Conservation (phyloP, 2,329 filamentous ascomycete genomes). For the Xylaria digitata region DNA sequence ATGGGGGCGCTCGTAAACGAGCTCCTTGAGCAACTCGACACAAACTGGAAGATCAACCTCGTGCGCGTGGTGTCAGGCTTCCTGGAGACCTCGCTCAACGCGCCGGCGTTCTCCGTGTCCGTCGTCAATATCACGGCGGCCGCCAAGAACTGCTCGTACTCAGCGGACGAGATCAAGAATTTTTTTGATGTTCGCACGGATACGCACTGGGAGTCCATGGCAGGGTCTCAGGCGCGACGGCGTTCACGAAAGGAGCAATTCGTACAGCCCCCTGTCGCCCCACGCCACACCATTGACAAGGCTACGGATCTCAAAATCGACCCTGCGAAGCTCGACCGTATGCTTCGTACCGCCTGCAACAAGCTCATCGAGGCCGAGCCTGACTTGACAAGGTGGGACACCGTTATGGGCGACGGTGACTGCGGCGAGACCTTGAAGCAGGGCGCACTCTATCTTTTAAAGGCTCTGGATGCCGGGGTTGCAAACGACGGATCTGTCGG, state of each 20-base stretch:
- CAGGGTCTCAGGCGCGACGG: constrained; percentile 57
- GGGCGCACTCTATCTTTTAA: constrained; percentile 61
- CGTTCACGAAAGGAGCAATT: constrained; percentile 57
- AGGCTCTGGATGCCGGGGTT: constrained; percentile 56
- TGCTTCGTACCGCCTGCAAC: constrained; percentile 65
- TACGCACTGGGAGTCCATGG: constrained; percentile 65
- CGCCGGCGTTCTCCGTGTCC: constrained; percentile 76
- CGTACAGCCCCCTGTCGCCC: constrained; percentile 53
- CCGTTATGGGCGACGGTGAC: constrained; percentile 73
- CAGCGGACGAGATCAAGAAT: constrained; percentile 65
- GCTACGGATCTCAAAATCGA: constrained; percentile 63
- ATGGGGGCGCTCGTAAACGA: constrained; percentile 66
- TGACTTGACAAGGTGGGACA: constrained; percentile 72
- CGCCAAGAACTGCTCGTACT: constrained; percentile 58
- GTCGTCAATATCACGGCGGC: constrained; percentile 68
- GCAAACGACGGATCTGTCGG: constrained; percentile 60
- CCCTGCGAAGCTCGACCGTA: constrained; percentile 62
- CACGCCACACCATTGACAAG: constrained; percentile 53
- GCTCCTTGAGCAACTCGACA: constrained; percentile 61
- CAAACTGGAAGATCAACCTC: constrained; percentile 61
- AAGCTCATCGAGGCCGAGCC: constrained; percentile 68
- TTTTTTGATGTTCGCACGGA: constrained; percentile 74
- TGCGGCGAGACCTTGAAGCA: constrained; percentile 72
- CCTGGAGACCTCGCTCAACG: constrained; percentile 78
- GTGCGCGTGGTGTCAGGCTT: constrained; percentile 70